Conservation (phyloP, 805 yeast species). For the Metschnikowia cubensis region DNA sequence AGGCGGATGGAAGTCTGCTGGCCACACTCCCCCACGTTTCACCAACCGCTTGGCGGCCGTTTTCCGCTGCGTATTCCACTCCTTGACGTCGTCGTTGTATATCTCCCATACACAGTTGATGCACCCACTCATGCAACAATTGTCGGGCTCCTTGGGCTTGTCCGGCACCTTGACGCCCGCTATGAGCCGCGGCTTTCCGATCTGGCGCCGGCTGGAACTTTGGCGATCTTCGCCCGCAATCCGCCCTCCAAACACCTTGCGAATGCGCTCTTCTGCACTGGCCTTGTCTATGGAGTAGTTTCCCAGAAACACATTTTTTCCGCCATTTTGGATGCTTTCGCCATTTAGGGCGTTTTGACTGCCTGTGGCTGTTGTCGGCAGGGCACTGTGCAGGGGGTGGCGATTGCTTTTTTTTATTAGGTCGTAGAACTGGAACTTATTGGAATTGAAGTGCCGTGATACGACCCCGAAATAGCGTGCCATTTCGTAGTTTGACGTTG, state of each 20-base stretch:
- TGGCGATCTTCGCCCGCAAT: slow-evolving; percentile 48
- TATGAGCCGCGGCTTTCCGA: slow-evolving; percentile 35
- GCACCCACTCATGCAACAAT: slow-evolving; percentile 97
- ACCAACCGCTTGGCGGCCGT: slow-evolving; percentile 49
- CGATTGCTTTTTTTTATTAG: slow-evolving; percentile 32
- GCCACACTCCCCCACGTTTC: slow-evolving; percentile 42
- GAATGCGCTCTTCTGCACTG: slow-evolving; percentile 46
- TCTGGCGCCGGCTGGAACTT: slow-evolving; percentile 32
- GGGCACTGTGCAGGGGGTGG: slow-evolving; percentile 22
- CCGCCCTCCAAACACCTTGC: slow-evolving; percentile 52
- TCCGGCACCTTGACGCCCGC: slow-evolving; percentile 75
- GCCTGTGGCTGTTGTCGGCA: slow-evolving; percentile 3
- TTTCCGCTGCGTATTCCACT: slow-evolving; percentile 64
- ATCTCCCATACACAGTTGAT: slow-evolving; percentile 96
- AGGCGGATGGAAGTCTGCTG: slow-evolving; percentile 41
- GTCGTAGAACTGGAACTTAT: slow-evolving; percentile 33
- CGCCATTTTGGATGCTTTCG: background rate
- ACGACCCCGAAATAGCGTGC: too few species aligned
- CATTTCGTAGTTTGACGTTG: background rate
- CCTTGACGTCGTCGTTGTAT: slow-evolving; percentile 79
- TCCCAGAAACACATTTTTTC: slow-evolving; percentile 1
- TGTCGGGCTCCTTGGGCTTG: slow-evolving; percentile 87
- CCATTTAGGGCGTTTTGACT: background rate
- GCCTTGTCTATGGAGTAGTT: slow-evolving; percentile 2
- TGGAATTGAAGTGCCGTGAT: background rate